Conservation (phyloP, 768 basidiomycete species). For the Tylopilus subfusipes region DNA sequence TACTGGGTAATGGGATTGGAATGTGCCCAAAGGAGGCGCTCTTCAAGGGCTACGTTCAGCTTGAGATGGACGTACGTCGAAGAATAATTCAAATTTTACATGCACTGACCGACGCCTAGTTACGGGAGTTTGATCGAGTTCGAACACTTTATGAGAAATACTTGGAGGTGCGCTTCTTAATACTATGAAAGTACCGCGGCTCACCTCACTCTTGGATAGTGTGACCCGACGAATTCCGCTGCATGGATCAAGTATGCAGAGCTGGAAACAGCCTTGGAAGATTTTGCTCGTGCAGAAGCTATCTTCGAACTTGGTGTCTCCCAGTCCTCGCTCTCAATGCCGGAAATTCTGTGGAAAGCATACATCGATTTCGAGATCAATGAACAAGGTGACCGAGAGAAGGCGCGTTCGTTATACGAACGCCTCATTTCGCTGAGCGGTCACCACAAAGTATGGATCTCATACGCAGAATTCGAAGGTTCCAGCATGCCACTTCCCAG, state of each 20-base stretch:
- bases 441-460: slow-evolving; percentile 97
- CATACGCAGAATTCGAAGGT: slow-evolving; percentile 90
- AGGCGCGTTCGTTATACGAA: slow-evolving; percentile 83
- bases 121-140: slow-evolving; percentile 94
- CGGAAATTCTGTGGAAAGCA: slow-evolving; percentile 90
- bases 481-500: slow-evolving; percentile 66
- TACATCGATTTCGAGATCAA: slow-evolving; percentile 97
- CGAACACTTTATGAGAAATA: slow-evolving; percentile 92
- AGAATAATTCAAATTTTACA: neutral
- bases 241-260: slow-evolving; percentile 98
- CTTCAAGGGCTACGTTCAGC: slow-evolving; percentile 94
- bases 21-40: slow-evolving; percentile 95
- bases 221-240: slow-evolving; percentile 84
- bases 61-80: slow-evolving; percentile 77
- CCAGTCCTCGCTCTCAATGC: slow-evolving; percentile 87
- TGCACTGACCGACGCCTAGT: slow-evolving; percentile 37
- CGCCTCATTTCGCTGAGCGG: slow-evolving; percentile 80
- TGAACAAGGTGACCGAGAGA: slow-evolving; percentile 81
- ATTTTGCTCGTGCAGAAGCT: slow-evolving; percentile 83
- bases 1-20: slow-evolving; percentile 87
- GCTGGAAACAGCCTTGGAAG: slow-evolving; percentile 82
- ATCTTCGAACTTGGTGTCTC: slow-evolving; percentile 91
- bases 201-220: slow-evolving; percentile 39
- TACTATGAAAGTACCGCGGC: neutral
- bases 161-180: slow-evolving; percentile 59